A percentile compares a stretch with the other conserved stretches of the same genome.
phyloP scores from a whole-genome alignment of 2,329 filamentous ascomycete species.

The Venturia carpophila region DNA sequence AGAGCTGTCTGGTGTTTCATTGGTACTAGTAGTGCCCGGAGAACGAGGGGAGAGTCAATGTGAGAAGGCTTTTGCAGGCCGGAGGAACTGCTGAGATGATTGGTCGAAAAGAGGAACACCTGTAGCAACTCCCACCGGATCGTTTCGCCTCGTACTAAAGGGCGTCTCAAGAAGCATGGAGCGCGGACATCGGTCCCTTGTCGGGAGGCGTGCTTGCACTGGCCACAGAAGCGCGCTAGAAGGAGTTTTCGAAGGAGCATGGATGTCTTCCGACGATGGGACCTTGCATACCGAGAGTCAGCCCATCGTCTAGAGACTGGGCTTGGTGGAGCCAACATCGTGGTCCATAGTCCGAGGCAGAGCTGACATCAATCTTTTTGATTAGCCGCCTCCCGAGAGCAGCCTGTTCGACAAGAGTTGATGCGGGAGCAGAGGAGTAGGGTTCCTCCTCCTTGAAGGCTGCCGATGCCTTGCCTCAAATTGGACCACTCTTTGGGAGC shows the following conservation, averaged over 20 bases:
- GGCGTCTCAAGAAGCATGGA: not conserved
- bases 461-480: not conserved
- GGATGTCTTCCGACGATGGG: not conserved
- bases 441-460: not conserved
- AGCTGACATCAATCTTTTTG: constrained; percentile 1
- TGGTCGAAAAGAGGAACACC: not conserved
- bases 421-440: not conserved
- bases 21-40: not conserved
- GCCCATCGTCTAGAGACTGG: not conserved
- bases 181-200: not conserved
- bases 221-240: constrained; percentile 7
- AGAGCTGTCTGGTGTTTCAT: constrained; percentile 1
- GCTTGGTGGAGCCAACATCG: constrained; percentile 7
- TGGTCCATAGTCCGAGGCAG: constrained; percentile 4
- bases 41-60: not conserved
- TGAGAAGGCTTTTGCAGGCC: not conserved
- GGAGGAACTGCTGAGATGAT: not conserved
- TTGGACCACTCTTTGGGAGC: not conserved
- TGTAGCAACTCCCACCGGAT: not conserved
- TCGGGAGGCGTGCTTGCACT: not conserved
- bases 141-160: no score
- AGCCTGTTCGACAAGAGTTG: not conserved
- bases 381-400: constrained; percentile 6
- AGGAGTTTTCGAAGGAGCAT: constrained; percentile 10
- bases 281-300: constrained; percentile 2